Base-by-base conservation (phyloP, 768 basidiomycete species). In the Trametes cubensis region DNA sequence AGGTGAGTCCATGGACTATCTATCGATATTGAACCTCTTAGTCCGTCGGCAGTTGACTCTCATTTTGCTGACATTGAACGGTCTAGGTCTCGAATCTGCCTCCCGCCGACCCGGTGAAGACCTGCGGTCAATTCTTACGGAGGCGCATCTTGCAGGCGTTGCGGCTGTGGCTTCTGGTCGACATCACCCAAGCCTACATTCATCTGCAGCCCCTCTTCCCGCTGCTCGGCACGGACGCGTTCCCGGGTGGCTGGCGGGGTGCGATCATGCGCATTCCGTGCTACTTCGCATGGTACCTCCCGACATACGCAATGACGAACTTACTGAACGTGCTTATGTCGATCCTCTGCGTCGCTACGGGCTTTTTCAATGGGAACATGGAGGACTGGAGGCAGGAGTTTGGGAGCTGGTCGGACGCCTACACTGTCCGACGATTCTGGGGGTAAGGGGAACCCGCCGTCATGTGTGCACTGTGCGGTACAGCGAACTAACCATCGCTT, bases 371-470 rank as follows among this genome's bases (percentile, higher is more conserved):
- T n/a, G 42, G 42, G 20, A 55, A 74, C n/a, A 75, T 77, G 0
- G 60, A 68, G 30, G 72, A 74, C 28, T 82, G 80, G 79, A 76
- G 78, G 1, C 69, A 68, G 25, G 28, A 77, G 10, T 81, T 76
- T 59, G 77, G 77, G 1, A 61, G 59, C 11, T 69, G 66, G 57
- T 45, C 52, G 23, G 73, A 80, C 34, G 75, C 75, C 8, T 79
- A 75, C 60, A 76, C 77, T 1, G 56, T 81, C 15, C 74, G 76
- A n/a, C 69, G 71, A 11, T 73, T 77, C 41, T 80, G 79, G 80
- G 74, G 79, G 77, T 79, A 62, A 10, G 34, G 34, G 34, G 11
- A 7, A 11, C 34, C 6, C 34, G 65, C 76, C 25, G 6, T 68
- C 4, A 44, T 26, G n/a, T n/a, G n/a, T n/a, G n/a, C n/a, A n/a